Base-by-base conservation (phyloP, 345 rosid species). In the Dovyalis caffra region DNA sequence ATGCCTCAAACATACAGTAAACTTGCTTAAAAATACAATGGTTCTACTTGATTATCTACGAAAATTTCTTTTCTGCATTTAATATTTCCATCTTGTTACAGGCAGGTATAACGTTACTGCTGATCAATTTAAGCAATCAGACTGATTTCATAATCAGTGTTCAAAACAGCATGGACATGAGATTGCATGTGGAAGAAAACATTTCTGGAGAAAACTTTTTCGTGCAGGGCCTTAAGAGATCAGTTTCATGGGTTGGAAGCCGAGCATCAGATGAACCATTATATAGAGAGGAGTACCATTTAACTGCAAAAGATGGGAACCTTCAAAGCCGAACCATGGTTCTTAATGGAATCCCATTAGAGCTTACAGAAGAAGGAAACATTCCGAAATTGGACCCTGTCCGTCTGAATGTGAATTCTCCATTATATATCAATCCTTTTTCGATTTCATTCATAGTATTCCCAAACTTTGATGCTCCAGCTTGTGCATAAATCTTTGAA, bases 221-320 rank as follows among this genome's bases (percentile, higher is more conserved):
- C 67, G 33, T 80, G 69, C 88, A 69, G 11, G 80, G 88, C 65
- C 78, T 92, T 31, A 95, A 88, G 81, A 88, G 77, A 78, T 81
- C 86, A 0, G 85, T 91, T 70, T 77, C 89, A 3, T 92, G 95
- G 82, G 80, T 90, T 0, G 98, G 97, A 70, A 77, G 43, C 51
- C 83, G 83, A 76, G 84, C 92, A 57, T 80, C 85, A 0, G 86
- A 84, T 33, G 85, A 74, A 37, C 56, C 73, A 43, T 38, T 86
- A 45, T 72, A 74, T 68, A 84, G 98, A 81, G 98, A 95, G 81
- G 99, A 95, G 81, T 95, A 95, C 79, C 96, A 93, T 81, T 83
- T 95, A 63, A 91, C 93, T 70, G 91, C 99, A 0, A 84, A 88
- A 80, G 85, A 89, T 14, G 87, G 93, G n/a, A 60, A 83, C 68